Evolutionary conservation across 2,329 filamentous ascomycete species (phyloP).

Genomic region (Neocatenulostroma microsporum): DNA sequence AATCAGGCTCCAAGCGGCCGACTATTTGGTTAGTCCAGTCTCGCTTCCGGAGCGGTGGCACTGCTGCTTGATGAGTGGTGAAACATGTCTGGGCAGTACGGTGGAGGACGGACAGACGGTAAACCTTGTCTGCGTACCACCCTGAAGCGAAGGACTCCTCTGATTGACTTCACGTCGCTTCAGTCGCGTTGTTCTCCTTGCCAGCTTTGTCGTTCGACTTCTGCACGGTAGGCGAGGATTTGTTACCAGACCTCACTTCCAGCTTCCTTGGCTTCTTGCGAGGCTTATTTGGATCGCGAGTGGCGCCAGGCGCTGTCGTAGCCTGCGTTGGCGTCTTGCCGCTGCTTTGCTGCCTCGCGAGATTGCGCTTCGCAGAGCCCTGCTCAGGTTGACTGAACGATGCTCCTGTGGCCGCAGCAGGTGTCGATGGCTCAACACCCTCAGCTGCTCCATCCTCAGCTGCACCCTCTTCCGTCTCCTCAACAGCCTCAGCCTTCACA

Average conservation of each 20-base stretch:
- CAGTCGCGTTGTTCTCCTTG: no score
- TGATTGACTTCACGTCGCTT: no score
- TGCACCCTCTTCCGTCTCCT: slow-evolving; percentile 3
- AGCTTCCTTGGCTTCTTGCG: slow-evolving; percentile 12
- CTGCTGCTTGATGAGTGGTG: no score
- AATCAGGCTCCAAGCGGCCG: no score
- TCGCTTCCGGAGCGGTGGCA: no score
- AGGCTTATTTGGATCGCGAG: slow-evolving; percentile 2
- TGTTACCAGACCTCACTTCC: slow-evolving; percentile 7
- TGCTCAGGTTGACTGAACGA: slow-evolving; percentile 5
- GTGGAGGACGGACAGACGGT: no score
- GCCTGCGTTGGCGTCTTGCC: neutral
- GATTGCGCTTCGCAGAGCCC: slow-evolving; percentile 5
- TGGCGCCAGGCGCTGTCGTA: neutral
- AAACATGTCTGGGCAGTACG: no score
- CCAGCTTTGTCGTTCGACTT: no score
- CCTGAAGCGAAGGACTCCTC: no score
- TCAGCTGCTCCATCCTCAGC: neutral
- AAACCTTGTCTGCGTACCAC: no score
- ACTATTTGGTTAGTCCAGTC: no score
- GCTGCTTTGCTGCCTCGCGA: slow-evolving; percentile 6
- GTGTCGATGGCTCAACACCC: neutral
- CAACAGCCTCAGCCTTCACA: slow-evolving; percentile 7
- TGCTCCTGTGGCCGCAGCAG: neutral
- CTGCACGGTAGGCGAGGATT: no score